These are phyloP conservation scores for Carpinus fangiana DNA, from an alignment of 306 rosid genomes.

Conservation along the genomic window DNA sequence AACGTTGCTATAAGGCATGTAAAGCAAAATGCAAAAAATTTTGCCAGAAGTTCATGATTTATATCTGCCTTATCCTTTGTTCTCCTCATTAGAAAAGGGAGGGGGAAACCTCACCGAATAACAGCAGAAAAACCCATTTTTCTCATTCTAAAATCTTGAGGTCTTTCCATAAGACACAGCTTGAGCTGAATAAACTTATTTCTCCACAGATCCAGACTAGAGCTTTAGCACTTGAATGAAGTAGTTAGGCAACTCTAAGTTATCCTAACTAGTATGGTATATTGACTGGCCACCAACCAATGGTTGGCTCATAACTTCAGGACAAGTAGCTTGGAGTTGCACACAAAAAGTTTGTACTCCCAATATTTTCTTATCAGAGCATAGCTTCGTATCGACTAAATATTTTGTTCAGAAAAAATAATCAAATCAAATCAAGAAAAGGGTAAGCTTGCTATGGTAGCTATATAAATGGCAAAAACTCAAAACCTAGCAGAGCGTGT, in stretches of 20 bases:
- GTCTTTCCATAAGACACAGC: constrained; percentile 1
- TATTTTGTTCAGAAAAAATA: too few species aligned
- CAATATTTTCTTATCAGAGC: not conserved
- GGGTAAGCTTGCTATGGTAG: not conserved
- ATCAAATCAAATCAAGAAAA: too few species aligned
- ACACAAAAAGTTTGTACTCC: not conserved
- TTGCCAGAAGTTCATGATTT: too few species aligned
- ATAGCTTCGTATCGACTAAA: not conserved
- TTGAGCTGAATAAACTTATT: not conserved
- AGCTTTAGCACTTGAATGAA: not conserved
- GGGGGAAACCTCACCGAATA: too few species aligned
- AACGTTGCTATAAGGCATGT: too few species aligned
- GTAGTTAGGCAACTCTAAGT: not conserved
- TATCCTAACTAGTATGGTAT: not conserved
- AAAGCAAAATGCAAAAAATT: not conserved
- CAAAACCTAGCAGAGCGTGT: not conserved
- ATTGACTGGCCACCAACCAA: not conserved
- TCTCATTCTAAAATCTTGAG: not conserved
- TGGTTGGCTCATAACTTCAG: not conserved
- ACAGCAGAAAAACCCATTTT: not conserved
- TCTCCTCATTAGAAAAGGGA: too few species aligned
- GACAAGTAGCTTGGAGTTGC: not conserved
- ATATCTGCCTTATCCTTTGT: too few species aligned
- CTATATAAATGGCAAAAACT: not conserved
- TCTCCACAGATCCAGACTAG: not conserved